Evolutionary conservation across 768 basidiomycete genomes (phyloP).

Genomic region (Suillus occidentalis): DNA sequence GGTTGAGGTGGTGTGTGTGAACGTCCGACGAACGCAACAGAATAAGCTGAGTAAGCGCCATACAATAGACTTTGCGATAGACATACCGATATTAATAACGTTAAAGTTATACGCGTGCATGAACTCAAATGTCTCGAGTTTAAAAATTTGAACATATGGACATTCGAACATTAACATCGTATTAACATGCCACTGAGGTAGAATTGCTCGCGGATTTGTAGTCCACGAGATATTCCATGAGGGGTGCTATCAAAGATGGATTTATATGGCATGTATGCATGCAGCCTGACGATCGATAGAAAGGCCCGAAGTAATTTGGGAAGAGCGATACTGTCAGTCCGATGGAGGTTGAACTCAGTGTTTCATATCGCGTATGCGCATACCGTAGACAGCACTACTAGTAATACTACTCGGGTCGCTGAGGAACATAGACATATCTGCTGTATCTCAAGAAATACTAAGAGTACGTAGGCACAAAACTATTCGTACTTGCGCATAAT

Average conservation of each 20-base stretch:
- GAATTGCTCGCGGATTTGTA: too few relatives aligned
- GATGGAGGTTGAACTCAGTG: background rate
- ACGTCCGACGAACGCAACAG: too few relatives aligned
- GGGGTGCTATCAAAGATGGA: background rate
- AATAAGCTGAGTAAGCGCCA: too few relatives aligned
- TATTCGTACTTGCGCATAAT: slow-evolving; percentile 1
- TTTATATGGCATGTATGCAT: background rate
- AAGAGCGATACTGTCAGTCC: background rate
- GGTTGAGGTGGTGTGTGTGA: too few relatives aligned
- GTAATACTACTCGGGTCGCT: background rate
- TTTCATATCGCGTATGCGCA: background rate
- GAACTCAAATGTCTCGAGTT: too few relatives aligned
- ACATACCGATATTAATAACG: too few relatives aligned
- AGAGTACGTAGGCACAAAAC: background rate
- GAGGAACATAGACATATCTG: background rate
- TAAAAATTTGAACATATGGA: too few relatives aligned
- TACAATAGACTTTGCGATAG: too few relatives aligned
- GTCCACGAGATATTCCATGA: background rate
- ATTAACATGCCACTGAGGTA: too few relatives aligned
- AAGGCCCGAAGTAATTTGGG: background rate
- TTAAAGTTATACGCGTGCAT: too few relatives aligned
- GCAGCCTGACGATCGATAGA: background rate
- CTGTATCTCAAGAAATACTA: slow-evolving; percentile 4
- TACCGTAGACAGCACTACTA: background rate
- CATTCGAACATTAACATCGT: too few relatives aligned